Evolutionary conservation across 352 stramenopile species (phyloP).

Genomic region (Aphanomyces invadans): DNA sequence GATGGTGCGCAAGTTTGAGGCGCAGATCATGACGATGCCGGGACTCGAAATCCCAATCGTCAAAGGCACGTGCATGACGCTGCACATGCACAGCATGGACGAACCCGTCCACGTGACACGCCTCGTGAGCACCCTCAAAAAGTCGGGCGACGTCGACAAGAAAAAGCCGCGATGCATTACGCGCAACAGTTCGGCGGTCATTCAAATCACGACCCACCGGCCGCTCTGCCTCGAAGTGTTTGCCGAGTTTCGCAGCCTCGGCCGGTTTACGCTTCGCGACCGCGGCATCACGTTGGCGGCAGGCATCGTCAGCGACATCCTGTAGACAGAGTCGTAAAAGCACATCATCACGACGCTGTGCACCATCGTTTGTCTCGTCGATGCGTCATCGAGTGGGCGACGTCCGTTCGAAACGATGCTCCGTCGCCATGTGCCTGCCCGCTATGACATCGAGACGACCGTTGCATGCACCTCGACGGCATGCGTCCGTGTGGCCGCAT

Average conservation of each 20-base stretch:
- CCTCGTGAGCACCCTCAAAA: slow-evolving; percentile 64
- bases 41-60: slow-evolving; percentile 77
- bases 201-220: slow-evolving; percentile 72
- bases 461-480: too few relatives aligned
- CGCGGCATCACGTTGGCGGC: slow-evolving; percentile 71
- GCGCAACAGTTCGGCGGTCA: slow-evolving; percentile 70
- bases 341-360: neutral
- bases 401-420: too few relatives aligned
- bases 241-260: slow-evolving; percentile 66
- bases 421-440: too few relatives aligned
- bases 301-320: slow-evolving; percentile 79
- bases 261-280: slow-evolving; percentile 76
- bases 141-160: slow-evolving; percentile 70
- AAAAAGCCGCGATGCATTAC: slow-evolving; percentile 79
- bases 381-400: too few relatives aligned
- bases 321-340: slow-evolving; percentile 30
- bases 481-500: too few relatives aligned
- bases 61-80: slow-evolving; percentile 73
- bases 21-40: slow-evolving; percentile 87
- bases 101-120: slow-evolving; percentile 75
- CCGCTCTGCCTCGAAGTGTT: slow-evolving; percentile 78
- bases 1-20: slow-evolving; percentile 67
- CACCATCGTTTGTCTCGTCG: neutral
- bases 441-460: too few relatives aligned
- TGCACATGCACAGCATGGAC: slow-evolving; percentile 83